Percentiles rank a stretch among this genome's conserved stretches.
Evolutionary conservation across 1,139 yeast genomes (phyloP).

Genomic region (Kodamaea alishanica): DNA sequence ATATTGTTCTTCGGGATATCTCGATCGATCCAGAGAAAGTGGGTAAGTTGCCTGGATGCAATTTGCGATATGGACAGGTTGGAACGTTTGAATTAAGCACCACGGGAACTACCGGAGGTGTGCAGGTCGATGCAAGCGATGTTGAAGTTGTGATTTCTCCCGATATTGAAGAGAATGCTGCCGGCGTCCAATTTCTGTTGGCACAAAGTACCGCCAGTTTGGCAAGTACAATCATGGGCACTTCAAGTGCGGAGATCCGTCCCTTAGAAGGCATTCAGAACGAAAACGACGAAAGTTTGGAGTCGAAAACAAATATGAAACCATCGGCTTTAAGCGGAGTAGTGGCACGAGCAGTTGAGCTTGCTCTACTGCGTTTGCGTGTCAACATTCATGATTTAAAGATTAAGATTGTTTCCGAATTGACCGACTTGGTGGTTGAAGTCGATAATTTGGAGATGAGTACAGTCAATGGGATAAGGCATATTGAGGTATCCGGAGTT

Average conservation of each 20-base stretch:
- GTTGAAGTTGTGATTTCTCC: conserved; percentile 56
- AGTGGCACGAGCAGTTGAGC: conserved; percentile 61
- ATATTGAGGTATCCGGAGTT: conserved; percentile 37
- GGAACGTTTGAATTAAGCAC: conserved; percentile 45
- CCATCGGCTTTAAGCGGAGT: conserved; percentile 49
- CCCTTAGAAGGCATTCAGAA: conserved; percentile 10
- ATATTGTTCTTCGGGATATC: conserved; percentile 55
- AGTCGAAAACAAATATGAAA: conserved; percentile 6
- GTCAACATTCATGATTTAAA: conserved; percentile 43
- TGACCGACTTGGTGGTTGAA: conserved; percentile 41
- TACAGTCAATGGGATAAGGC: conserved; percentile 48
- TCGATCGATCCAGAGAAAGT: conserved; percentile 71
- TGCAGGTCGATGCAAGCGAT: conserved; percentile 56
- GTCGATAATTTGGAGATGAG: conserved; percentile 39
- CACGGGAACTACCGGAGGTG: conserved; percentile 49
- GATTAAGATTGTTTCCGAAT: conserved; percentile 50
- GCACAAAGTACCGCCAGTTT: conserved; percentile 66
- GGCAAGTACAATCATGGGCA: conserved; percentile 56
- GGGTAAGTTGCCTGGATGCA: conserved; percentile 60
- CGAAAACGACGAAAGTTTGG: conserved; percentile 18
- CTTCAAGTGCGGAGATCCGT: no score
- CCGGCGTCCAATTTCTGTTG: conserved; percentile 39
- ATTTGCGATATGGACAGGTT: conserved; percentile 60
- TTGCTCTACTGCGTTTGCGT: conserved; percentile 62
- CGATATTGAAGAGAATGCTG: conserved; percentile 30